Conservation (phyloP, 2,329 filamentous ascomycete genomes). For the Botryotinia narcissicola region DNA sequence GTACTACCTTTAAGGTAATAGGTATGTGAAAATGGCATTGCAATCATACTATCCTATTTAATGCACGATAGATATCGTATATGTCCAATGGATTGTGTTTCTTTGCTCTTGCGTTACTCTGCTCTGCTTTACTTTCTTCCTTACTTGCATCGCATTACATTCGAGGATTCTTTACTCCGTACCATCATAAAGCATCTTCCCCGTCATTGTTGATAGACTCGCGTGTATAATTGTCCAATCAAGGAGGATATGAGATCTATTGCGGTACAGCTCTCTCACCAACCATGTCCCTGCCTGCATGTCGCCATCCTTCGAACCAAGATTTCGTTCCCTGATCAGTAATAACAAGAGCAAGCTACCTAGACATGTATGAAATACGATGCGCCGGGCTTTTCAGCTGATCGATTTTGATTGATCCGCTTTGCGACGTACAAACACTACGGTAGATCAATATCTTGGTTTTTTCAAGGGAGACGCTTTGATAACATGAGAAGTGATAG, state of each 20-base stretch:
- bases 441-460: neutral
- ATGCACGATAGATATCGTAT: neutral
- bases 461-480: conserved; percentile 21
- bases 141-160: conserved; percentile 3
- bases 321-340: neutral
- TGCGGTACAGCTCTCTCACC: neutral
- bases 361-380: neutral
- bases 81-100: neutral
- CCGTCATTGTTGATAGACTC: conserved; percentile 3
- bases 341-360: neutral
- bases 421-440: neutral
- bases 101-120: neutral
- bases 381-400: conserved; percentile 4
- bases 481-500: conserved; percentile 17
- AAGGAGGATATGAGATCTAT: neutral
- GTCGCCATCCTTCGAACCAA: conserved; percentile 12
- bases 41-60: neutral
- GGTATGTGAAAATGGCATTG: neutral
- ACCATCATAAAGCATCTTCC: neutral
- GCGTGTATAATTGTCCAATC: neutral
- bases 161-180: neutral
- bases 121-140: neutral
- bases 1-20: neutral
- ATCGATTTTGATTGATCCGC: neutral
- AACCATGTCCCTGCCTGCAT: conserved; percentile 10